These are phyloP conservation scores for Climacium dendroides DNA, from an alignment of 225 moss, liverwort and hornwort genomes.

Conservation along the genomic window DNA sequence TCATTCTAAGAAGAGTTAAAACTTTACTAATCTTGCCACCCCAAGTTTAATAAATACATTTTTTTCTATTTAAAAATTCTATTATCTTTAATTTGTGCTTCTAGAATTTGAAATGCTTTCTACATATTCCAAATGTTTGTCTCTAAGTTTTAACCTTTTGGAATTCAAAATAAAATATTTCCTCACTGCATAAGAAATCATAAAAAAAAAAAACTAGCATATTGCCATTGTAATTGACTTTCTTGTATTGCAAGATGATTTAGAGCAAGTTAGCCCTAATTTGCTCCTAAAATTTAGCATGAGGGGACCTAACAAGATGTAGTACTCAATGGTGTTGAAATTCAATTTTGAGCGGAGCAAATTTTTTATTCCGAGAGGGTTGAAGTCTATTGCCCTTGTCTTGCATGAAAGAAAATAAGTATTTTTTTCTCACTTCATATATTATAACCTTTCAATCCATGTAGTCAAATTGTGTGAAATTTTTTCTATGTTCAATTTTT, in stretches of 20 bases:
- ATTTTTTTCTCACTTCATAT: neutral
- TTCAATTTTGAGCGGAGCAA: accelerated
- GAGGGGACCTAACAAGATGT: neutral
- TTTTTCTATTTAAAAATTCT: neutral
- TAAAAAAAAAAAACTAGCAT: neutral
- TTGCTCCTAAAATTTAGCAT: neutral
- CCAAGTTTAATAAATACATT: neutral
- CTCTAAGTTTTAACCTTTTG: neutral
- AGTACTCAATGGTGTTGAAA: neutral
- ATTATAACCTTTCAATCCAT: neutral
- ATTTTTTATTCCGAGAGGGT: too few relatives aligned
- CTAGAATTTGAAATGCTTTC: too few relatives aligned
- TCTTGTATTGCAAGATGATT: neutral
- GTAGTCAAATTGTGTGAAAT: accelerated
- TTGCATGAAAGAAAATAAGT: neutral
- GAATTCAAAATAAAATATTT: neutral
- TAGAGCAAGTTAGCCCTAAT: neutral
- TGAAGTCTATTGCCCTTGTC: accelerated
- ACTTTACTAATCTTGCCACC: accelerated
- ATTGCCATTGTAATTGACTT: neutral
- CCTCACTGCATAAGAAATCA: accelerated
- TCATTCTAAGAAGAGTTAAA: neutral
- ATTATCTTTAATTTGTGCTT: neutral
- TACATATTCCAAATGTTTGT: neutral
- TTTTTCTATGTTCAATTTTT: too few relatives aligned